A percentile compares a stretch with the other conserved stretches of the same genome.
Conservation (phyloP, 2,329 filamentous ascomycete genomes). For the Fusarium falciforme region DNA sequence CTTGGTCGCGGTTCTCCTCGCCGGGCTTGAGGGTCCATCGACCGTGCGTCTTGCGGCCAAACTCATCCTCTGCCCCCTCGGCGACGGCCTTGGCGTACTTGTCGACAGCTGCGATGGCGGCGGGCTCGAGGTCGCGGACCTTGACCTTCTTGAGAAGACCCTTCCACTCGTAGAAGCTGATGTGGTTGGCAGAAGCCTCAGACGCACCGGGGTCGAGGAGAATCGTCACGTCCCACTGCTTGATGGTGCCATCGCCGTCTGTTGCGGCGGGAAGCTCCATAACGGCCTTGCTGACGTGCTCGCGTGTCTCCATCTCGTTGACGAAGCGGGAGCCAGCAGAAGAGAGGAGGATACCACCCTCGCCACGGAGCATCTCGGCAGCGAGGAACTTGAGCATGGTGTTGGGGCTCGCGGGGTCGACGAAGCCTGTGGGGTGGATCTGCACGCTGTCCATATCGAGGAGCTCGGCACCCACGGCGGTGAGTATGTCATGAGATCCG, state of each 20-base stretch:
- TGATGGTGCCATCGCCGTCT: constrained; percentile 45
- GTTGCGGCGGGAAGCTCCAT: constrained; percentile 52
- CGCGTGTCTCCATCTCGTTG: constrained; percentile 71
- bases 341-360: constrained; percentile 68
- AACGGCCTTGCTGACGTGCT: constrained; percentile 65
- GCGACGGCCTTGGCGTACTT: constrained; percentile 60
- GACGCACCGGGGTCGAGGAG: constrained; percentile 70
- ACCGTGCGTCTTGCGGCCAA: constrained; percentile 64
- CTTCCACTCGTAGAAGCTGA: constrained; percentile 74
- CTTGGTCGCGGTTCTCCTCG: constrained; percentile 60
- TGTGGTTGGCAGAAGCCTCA: constrained; percentile 62
- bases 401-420: constrained; percentile 61
- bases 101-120: constrained; percentile 56
- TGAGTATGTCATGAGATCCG: constrained; percentile 61
- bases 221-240: constrained; percentile 69
- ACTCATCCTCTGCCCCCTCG: constrained; percentile 53
- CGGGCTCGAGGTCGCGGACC: constrained; percentile 59
- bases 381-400: constrained; percentile 70
- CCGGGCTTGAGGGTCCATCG: constrained; percentile 62
- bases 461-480: constrained; percentile 53
- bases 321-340: constrained; percentile 64
- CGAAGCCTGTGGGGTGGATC: constrained; percentile 73
- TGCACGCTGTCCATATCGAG: constrained; percentile 69
- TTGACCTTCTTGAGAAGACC: constrained; percentile 68
- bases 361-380: constrained; percentile 71